These are phyloP conservation scores for Bauhinia variegata DNA, from an alignment of 306 rosid species.

Conservation along the genomic window DNA sequence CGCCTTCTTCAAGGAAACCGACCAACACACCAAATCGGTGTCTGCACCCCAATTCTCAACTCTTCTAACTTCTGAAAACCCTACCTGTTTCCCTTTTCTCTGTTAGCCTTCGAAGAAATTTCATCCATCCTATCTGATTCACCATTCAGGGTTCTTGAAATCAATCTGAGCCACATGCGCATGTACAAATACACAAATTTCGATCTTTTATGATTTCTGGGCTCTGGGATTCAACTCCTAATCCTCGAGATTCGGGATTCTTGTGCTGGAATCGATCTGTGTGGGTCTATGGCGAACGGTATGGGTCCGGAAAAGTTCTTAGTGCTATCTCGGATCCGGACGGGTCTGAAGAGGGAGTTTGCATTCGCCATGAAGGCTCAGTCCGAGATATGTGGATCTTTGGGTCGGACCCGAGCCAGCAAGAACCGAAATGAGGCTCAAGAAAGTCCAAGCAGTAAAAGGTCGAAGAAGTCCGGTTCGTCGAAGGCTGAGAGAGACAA, in stretches of 20 bases:
- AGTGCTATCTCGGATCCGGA: conserved; percentile 65
- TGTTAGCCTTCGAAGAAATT: not conserved
- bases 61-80: conserved; percentile 25
- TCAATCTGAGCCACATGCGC: not conserved
- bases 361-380: conserved; percentile 70
- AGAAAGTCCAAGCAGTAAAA: conserved; percentile 28
- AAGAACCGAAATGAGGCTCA: conserved; percentile 34
- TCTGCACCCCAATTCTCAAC: conserved; percentile 2
- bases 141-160: not conserved
- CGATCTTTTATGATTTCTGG: not conserved
- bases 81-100: conserved; percentile 7
- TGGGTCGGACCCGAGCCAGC: conserved; percentile 60
- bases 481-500: not conserved
- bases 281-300: conserved; percentile 77
- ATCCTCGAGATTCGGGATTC: not conserved
- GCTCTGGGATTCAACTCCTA: not conserved
- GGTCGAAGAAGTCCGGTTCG: conserved; percentile 34
- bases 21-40: not conserved
- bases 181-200: not conserved
- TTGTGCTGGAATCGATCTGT: conserved; percentile 5
- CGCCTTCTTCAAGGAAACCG: conserved; percentile 22
- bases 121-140: not conserved
- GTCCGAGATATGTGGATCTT: conserved; percentile 49
- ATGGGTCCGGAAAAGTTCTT: conserved; percentile 69
- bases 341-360: conserved; percentile 67